phyloP scores from a whole-genome alignment of 495 filamentous ascomycete species.

The Penicillium taxi region DNA sequence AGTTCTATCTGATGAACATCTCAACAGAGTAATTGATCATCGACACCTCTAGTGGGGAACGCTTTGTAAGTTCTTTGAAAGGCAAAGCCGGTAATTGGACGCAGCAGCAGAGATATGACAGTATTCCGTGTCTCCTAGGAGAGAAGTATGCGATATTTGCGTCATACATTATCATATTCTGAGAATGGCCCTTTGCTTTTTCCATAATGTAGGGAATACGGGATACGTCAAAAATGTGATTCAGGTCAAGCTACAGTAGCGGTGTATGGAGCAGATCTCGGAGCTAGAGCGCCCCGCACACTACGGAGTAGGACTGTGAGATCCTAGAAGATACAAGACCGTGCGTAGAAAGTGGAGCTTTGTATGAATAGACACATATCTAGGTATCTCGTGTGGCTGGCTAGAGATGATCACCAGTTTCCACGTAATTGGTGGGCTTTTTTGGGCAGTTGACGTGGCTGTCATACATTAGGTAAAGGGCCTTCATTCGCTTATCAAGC shows the following conservation, averaged over 20 bases:
- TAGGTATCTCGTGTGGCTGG: slow-evolving; percentile 19
- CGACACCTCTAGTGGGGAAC: slow-evolving; percentile 6
- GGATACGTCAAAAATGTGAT: slow-evolving; percentile 4
- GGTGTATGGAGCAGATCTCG: slow-evolving; percentile 17
- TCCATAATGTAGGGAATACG: too few species aligned
- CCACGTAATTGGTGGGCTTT: not conserved
- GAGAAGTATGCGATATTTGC: not conserved
- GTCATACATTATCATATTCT: not conserved
- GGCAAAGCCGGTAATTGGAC: slow-evolving; percentile 14
- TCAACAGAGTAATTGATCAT: slow-evolving; percentile 19
- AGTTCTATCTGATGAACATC: slow-evolving; percentile 6
- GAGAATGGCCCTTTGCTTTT: too few species aligned
- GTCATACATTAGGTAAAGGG: too few species aligned
- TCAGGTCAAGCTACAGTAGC: slow-evolving; percentile 10
- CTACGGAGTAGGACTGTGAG: slow-evolving; percentile 13
- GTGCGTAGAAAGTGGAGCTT: too few species aligned
- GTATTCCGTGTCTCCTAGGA: not conserved
- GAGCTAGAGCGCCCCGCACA: slow-evolving; percentile 13
- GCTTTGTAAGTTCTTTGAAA: slow-evolving; percentile 5
- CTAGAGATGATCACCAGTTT: too few species aligned
- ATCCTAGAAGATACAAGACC: slow-evolving; percentile 4
- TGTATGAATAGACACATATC: too few species aligned
- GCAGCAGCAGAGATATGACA: slow-evolving; percentile 2
- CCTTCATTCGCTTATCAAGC: too few species aligned
- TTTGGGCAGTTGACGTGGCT: not conserved